A percentile compares a stretch with the other conserved stretches of the same genome.
These are phyloP conservation scores for Epichloe festucae DNA, from an alignment of 2,329 filamentous ascomycete genomes.

Conservation along the genomic window DNA sequence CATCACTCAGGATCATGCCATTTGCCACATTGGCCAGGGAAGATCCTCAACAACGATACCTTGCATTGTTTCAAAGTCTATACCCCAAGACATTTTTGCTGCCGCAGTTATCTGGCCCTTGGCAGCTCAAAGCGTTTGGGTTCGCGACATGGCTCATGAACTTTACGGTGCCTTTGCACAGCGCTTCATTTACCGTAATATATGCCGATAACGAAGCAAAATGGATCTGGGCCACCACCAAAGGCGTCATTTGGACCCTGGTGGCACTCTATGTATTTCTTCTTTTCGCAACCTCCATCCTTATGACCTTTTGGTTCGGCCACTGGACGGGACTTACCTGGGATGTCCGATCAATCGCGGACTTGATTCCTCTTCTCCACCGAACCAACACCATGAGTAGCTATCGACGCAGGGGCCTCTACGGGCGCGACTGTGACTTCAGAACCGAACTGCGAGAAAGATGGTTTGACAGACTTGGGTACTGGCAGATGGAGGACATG, in stretches of 20 bases:
- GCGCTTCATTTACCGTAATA: slow-evolving; percentile 58
- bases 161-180: slow-evolving; percentile 71
- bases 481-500: slow-evolving; percentile 62
- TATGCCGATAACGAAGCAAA: slow-evolving; percentile 31
- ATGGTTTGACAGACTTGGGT: slow-evolving; percentile 63
- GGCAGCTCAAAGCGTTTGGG: slow-evolving; percentile 52
- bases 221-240: slow-evolving; percentile 73
- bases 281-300: slow-evolving; percentile 34
- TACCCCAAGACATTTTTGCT: slow-evolving; percentile 58
- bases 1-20: slow-evolving; percentile 64
- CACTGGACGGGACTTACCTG: slow-evolving; percentile 66
- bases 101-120: slow-evolving; percentile 46
- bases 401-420: slow-evolving; percentile 54
- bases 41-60: slow-evolving; percentile 42
- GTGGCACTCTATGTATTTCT: slow-evolving; percentile 62
- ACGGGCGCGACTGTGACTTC: slow-evolving; percentile 38
- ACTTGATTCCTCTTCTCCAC: slow-evolving; percentile 65
- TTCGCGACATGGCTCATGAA: slow-evolving; percentile 64
- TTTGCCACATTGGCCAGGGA: slow-evolving; percentile 65
- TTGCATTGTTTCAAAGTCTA: slow-evolving; percentile 55
- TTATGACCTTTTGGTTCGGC: slow-evolving; percentile 52
- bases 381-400: slow-evolving; percentile 65
- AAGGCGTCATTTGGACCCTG: slow-evolving; percentile 66
- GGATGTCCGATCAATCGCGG: slow-evolving; percentile 73
- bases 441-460: slow-evolving; percentile 38